Base-by-base conservation (phyloP, 2,329 filamentous ascomycete species). In the Periconia sp. region DNA sequence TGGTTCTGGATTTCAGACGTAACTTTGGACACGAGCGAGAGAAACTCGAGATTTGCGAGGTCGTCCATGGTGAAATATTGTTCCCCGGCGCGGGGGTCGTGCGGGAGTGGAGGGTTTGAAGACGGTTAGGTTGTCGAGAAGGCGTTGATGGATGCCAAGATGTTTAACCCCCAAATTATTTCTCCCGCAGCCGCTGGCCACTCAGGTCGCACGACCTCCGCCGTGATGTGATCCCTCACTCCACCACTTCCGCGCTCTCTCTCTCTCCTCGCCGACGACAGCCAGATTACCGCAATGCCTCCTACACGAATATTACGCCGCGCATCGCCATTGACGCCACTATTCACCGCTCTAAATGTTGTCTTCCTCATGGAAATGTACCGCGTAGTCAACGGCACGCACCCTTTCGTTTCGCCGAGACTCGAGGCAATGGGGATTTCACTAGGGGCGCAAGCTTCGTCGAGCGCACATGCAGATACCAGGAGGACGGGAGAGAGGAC, bases 1-100 rank as follows among this genome's bases (percentile, higher is more conserved):
- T 99, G 89, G 65, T 99, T 99, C 61, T 95, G 87, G 39, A 99
- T 80, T 72, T 99, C 94, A 13, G 88, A 92, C 11, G 91, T 91
- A 59, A 99, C 90, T 71, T 92, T 96, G 36, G 90, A 94, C 43
- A 97, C 91, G 63, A 99, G 85, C 60, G 92, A 96, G 40, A 99
- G 81, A 48, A 95, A 80, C 79, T 99, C 94, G 66, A 99, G 85
- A 59, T 89, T 88, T 70, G 89, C 83, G 56, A 99, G 81, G 65
- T 96, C 92, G 67, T 95, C 91, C 90, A 96, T 95, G 49, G 50
- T 40, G 21, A 29, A 11, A 13, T 18, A 9, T 19, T 3, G 18
- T 13, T n/a, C n/a, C n/a, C n/a, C n/a, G 23, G 16, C 21, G 18
- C 36, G 21, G 10, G 9, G 10, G 7, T 9, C 8, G 13, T 25